These are phyloP conservation scores for Cylindrodendrum hubeiense DNA, from an alignment of 2,329 filamentous ascomycete genomes.

Conservation along the genomic window DNA sequence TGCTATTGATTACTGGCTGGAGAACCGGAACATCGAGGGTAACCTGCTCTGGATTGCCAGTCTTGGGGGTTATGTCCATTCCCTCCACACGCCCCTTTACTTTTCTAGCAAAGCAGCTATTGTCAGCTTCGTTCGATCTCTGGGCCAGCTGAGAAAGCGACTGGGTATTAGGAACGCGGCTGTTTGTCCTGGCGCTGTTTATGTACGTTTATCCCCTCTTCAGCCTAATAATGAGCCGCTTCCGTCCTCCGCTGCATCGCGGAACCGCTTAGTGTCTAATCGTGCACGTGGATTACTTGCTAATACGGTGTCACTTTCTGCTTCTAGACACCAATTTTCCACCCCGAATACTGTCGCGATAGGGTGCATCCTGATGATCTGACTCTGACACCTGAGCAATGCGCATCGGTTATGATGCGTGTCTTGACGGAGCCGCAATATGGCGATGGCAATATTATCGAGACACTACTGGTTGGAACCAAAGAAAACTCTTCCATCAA, in stretches of 20 bases:
- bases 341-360: constrained; percentile 25
- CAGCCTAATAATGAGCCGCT: too few species aligned
- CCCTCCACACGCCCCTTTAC: not conserved
- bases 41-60: not conserved
- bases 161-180: not conserved
- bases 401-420: not conserved
- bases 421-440: not conserved
- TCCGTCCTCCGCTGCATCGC: too few species aligned
- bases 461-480: not conserved
- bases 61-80: not conserved
- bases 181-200: not conserved
- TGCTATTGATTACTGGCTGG: constrained; percentile 7
- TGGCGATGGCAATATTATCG: not conserved
- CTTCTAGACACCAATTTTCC: constrained; percentile 22
- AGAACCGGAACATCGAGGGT: not conserved
- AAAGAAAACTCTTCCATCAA: not conserved
- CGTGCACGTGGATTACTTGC: not conserved
- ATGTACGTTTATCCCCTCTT: not conserved
- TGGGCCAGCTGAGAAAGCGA: not conserved
- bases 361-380: constrained; percentile 15
- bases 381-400: constrained; percentile 3
- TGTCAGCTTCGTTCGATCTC: not conserved
- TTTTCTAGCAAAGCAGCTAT: not conserved
- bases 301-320: not conserved
- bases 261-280: not conserved